Evolutionary conservation across 2,329 filamentous ascomycete species (phyloP).

Genomic region (Purpureocillium takamizusanense): DNA sequence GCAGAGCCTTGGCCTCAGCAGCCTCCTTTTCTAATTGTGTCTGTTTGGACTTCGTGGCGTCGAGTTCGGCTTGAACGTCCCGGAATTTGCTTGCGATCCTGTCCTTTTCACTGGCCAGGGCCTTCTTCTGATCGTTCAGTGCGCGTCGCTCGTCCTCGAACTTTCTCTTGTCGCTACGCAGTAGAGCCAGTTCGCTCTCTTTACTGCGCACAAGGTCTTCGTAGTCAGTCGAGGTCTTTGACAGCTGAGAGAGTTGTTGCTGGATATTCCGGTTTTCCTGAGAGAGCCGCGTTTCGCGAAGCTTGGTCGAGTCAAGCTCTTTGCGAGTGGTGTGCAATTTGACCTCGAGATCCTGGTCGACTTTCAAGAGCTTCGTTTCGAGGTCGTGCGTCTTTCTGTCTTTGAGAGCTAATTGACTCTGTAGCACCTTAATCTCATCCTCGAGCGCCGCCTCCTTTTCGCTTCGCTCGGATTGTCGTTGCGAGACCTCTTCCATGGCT

Average conservation of each 20-base stretch:
- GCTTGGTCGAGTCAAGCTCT: conserved; percentile 65
- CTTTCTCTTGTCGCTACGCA: conserved; percentile 77
- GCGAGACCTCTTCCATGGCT: conserved; percentile 61
- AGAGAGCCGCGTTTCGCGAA: conserved; percentile 65
- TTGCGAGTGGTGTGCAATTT: conserved; percentile 72
- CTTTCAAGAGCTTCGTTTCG: conserved; percentile 72
- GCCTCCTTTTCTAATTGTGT: conserved; percentile 80
- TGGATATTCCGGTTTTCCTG: conserved; percentile 78
- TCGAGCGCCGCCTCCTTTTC: conserved; percentile 67
- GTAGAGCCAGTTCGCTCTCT: conserved; percentile 81
- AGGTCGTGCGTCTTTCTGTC: conserved; percentile 84
- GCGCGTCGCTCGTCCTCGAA: conserved; percentile 71
- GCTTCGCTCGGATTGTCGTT: conserved; percentile 62
- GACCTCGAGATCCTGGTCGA: conserved; percentile 81
- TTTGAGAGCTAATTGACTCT: conserved; percentile 81
- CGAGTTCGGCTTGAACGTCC: conserved; percentile 79
- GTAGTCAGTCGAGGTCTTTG: conserved; percentile 86
- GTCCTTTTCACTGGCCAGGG: conserved; percentile 67
- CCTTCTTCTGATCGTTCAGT: conserved; percentile 70
- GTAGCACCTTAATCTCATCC: conserved; percentile 82
- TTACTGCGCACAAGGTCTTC: conserved; percentile 90
- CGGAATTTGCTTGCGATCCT: conserved; percentile 67
- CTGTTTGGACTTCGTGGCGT: conserved; percentile 78
- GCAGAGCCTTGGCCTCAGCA: conserved; percentile 73
- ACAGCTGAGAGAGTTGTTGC: conserved; percentile 76